phyloP scores from a whole-genome alignment of 371 early-diverging fungal species.

The Circinella umbellata region DNA sequence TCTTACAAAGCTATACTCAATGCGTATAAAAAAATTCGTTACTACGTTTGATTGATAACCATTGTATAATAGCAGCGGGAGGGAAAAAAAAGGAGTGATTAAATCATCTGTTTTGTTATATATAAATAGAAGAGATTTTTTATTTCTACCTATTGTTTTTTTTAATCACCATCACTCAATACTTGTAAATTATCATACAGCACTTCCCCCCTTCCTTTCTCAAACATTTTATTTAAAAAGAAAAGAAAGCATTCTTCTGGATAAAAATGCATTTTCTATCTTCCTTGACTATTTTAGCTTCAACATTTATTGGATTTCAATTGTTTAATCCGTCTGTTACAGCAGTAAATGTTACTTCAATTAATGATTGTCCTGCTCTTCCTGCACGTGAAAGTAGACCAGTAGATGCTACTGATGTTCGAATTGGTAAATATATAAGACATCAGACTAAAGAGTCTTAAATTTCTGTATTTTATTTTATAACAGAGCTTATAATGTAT shows the following conservation, averaged over 20 bases:
- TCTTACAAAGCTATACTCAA: conserved; percentile 7
- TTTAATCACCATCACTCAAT: no score
- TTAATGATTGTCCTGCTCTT: conserved; percentile 1
- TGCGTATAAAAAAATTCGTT: not conserved
- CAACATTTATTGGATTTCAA: not conserved
- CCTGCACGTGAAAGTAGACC: not conserved
- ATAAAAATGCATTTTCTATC: not conserved
- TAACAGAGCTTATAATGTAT: not conserved
- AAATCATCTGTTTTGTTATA: no score
- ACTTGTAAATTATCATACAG: no score
- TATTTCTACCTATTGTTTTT: no score
- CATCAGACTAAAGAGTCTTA: no score
- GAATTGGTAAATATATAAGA: not conserved
- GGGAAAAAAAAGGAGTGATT: no score
- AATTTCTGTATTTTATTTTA: not conserved
- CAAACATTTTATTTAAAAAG: not conserved
- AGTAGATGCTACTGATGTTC: conserved; percentile 23
- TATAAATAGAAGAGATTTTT: no score
- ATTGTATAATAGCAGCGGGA: no score
- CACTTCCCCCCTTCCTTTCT: not conserved
- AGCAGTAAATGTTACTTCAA: not conserved
- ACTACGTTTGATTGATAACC: no score
- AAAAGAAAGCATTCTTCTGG: not conserved
- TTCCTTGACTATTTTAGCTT: conserved; percentile 1
- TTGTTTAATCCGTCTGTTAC: not conserved